Conservation (phyloP, 805 yeast species). For the Torulaspora quercuum region DNA sequence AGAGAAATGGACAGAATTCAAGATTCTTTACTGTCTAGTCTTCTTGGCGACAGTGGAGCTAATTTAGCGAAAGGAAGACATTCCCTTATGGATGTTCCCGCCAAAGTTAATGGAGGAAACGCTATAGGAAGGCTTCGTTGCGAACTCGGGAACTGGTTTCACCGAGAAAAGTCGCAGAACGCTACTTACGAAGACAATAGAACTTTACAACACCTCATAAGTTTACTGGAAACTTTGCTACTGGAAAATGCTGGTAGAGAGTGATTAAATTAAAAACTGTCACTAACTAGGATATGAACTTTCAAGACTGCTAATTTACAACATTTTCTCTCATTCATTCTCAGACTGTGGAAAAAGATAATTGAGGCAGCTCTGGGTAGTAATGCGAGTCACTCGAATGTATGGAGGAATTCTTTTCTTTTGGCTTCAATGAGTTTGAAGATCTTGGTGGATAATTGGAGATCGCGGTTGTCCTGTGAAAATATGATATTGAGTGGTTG, state of each 20-base stretch:
- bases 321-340: no score
- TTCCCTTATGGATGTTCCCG: slow-evolving; percentile 9
- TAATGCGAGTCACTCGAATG: slow-evolving; percentile 1
- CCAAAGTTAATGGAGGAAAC: slow-evolving; percentile 4
- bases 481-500: slow-evolving; percentile 25
- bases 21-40: slow-evolving; percentile 1
- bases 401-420: no score
- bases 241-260: not conserved
- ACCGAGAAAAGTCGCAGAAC: not conserved
- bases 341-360: slow-evolving; percentile 10
- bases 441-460: not conserved
- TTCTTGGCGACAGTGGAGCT: not conserved
- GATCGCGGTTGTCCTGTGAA: slow-evolving; percentile 10
- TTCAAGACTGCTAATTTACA: slow-evolving; percentile 1
- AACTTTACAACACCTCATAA: slow-evolving; percentile 1
- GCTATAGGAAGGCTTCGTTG: not conserved
- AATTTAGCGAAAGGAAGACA: slow-evolving; percentile 1
- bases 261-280: not conserved
- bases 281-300: no score
- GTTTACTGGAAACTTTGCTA: slow-evolving; percentile 4
- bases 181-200: not conserved
- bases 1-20: slow-evolving; percentile 12
- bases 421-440: no score
- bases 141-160: slow-evolving; percentile 4
- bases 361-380: slow-evolving; percentile 31